Base-by-base conservation (phyloP, 1,284 basidiomycete genomes). In the Ceratobasidium theobromae region DNA sequence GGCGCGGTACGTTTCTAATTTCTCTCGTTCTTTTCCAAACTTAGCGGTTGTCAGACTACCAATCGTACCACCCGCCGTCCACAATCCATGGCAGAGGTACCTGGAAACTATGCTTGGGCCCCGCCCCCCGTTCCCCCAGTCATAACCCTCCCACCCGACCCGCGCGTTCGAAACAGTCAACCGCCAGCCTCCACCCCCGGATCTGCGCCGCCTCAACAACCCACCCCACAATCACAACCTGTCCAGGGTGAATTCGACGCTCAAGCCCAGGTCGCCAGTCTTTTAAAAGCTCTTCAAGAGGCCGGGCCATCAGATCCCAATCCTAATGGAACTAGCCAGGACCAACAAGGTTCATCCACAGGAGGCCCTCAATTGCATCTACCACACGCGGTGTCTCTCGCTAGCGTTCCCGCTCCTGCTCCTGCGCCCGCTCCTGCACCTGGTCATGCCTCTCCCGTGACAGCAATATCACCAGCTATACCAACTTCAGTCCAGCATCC, bases 1-100 rank as follows among this genome's bases (percentile, higher is more conserved):
- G 87, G 86, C 33, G 85, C 81, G 72, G 89, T 91, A 73, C 74
- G 87, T 77, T 16, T 28, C 11, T 52, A 23, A n/a, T 12, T 9
- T 30, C 16, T 49, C 1, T 16, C 21, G 4, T 18, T 28, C 5
- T n/a, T 8, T 28, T 8, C 49, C 14, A 28, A 48, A n/a, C 25
- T 52, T 32, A 30, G 23, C 30, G 18, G 0, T 40, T 27, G 8
- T 4, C 23, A 64, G 58, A 64, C 58, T 4, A 64, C 58, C 12
- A 64, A 64, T 12, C 58, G 58, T n/a, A 64, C 58, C 2, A 64
- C 58, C n/a, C 58, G 58, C 6, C 58, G 58, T 11, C 58, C 58
- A 14, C 58, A 64, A 64, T 64, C 58, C 9, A 64, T 64, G 58
- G 35, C 58, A 6, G 58, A 64, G 25, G 41, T 64, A 23, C 58